Evolutionary conservation across 2,329 filamentous ascomycete species (phyloP).

Genomic region (Bisporella sp.): DNA sequence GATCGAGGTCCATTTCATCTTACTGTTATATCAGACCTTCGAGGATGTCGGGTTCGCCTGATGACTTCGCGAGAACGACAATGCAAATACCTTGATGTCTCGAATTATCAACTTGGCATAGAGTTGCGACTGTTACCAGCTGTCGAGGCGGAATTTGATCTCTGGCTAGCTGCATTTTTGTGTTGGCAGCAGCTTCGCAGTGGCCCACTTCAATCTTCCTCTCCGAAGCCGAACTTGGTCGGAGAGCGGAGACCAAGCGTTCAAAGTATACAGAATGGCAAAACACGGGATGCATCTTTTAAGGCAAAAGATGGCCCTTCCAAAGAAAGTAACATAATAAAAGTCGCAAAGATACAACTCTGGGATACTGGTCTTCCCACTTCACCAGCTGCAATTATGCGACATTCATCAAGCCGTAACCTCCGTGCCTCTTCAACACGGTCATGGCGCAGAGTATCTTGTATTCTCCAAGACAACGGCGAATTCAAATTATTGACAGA

Average conservation of each 20-base stretch:
- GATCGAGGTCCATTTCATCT: slow-evolving; percentile 58
- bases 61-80: slow-evolving; percentile 40
- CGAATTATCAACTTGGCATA: slow-evolving; percentile 45
- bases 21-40: slow-evolving; percentile 64
- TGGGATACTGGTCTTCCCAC: slow-evolving; percentile 71
- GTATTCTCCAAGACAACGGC: slow-evolving; percentile 89
- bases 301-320: slow-evolving; percentile 6
- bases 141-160: slow-evolving; percentile 60
- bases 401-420: slow-evolving; percentile 47
- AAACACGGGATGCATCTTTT: slow-evolving; percentile 33
- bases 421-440: slow-evolving; percentile 46
- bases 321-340: slow-evolving; percentile 67
- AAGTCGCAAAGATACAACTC: slow-evolving; percentile 82
- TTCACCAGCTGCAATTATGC: slow-evolving; percentile 46
- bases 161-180: slow-evolving; percentile 73
- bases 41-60: slow-evolving; percentile 63
- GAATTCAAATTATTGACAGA: slow-evolving; percentile 88
- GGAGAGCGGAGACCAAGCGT: slow-evolving; percentile 24
- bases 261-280: slow-evolving; percentile 23
- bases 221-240: slow-evolving; percentile 10
- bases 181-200: slow-evolving; percentile 73
- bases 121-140: slow-evolving; percentile 61
- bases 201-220: slow-evolving; percentile 18
- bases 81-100: slow-evolving; percentile 46
- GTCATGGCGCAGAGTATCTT: slow-evolving; percentile 78